Evolutionary conservation across 495 filamentous ascomycete genomes (phyloP).

Genomic region (Hypoxylon fragiforme): DNA sequence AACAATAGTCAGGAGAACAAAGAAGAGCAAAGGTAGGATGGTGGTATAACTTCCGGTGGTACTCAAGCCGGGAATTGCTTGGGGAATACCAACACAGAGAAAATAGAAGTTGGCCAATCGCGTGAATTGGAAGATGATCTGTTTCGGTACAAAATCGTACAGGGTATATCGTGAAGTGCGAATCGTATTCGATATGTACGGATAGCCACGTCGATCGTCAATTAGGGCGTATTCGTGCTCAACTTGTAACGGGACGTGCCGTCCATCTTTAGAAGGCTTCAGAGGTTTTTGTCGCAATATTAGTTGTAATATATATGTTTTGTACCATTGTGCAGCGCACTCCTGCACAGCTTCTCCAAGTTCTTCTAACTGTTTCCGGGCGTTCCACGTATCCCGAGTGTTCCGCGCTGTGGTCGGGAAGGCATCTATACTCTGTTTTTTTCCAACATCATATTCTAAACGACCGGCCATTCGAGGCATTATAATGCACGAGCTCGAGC

Average conservation of each 20-base stretch:
- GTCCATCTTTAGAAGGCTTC: constrained; percentile 48
- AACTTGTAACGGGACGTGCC: constrained; percentile 68
- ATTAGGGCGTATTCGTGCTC: constrained; percentile 56
- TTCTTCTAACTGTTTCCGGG: constrained; percentile 18
- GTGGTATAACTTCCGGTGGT: constrained; percentile 91
- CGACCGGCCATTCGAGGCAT: constrained; percentile 22
- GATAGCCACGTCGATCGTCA: constrained; percentile 75
- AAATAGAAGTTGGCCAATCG: constrained; percentile 94
- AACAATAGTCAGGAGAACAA: constrained; percentile 82
- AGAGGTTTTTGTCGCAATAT: constrained; percentile 44
- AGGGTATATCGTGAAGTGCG: constrained; percentile 82
- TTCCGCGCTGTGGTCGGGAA: constrained; percentile 13
- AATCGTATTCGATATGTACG: constrained; percentile 77
- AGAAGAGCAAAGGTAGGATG: constrained; percentile 78
- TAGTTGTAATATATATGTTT: constrained; percentile 38
- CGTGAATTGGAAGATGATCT: constrained; percentile 86
- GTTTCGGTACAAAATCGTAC: constrained; percentile 86
- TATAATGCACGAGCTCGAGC: constrained; percentile 23
- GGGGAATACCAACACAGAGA: constrained; percentile 80
- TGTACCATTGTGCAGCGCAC: constrained; percentile 37
- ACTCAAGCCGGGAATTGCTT: constrained; percentile 85
- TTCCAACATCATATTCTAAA: constrained; percentile 22
- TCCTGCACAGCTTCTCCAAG: constrained; percentile 15
- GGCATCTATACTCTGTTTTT: constrained; percentile 9
- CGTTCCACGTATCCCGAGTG: constrained; percentile 18